Percentiles rank a stretch among this genome's conserved stretches.
phyloP scores from a whole-genome alignment of 768 basidiomycete genomes.

The Stropharia rugosoannulata region DNA sequence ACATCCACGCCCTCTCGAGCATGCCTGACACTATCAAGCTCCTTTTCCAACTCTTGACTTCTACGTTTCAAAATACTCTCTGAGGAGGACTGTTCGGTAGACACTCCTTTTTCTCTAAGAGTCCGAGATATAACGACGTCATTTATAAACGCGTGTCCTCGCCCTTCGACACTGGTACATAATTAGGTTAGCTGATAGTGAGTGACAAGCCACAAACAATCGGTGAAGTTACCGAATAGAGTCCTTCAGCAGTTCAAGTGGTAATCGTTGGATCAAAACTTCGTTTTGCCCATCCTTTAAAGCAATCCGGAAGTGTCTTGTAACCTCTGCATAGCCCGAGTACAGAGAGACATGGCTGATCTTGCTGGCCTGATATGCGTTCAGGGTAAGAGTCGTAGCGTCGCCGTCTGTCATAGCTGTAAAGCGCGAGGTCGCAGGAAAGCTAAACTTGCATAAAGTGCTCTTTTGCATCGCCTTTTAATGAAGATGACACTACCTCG shows the following conservation, averaged over 20 bases:
- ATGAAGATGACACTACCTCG: no score
- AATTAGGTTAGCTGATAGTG: background rate
- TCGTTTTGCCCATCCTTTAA: slow-evolving; percentile 32
- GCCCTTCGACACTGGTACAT: slow-evolving; percentile 34
- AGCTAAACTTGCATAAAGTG: no score
- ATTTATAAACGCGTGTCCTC: slow-evolving; percentile 15
- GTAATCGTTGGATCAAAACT: slow-evolving; percentile 30
- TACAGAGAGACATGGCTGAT: slow-evolving; percentile 34
- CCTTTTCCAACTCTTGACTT: slow-evolving; percentile 19
- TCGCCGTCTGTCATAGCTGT: background rate
- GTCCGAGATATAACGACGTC: slow-evolving; percentile 6
- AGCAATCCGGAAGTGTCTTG: slow-evolving; percentile 28
- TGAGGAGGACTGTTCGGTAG: background rate
- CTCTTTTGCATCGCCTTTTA: no score
- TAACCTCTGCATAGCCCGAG: slow-evolving; percentile 35
- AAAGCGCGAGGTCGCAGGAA: no score
- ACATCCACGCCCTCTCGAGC: slow-evolving; percentile 21
- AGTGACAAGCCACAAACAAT: background rate
- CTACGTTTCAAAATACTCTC: slow-evolving; percentile 16
- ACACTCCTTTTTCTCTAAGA: background rate
- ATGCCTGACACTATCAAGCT: slow-evolving; percentile 23
- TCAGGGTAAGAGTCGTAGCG: background rate
- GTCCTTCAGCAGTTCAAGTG: slow-evolving; percentile 25
- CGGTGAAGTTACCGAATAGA: slow-evolving; percentile 25
- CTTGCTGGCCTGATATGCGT: slow-evolving; percentile 22